Evolutionary conservation across 257 asterid species (phyloP).

Genomic region (Primulina tabacum): DNA sequence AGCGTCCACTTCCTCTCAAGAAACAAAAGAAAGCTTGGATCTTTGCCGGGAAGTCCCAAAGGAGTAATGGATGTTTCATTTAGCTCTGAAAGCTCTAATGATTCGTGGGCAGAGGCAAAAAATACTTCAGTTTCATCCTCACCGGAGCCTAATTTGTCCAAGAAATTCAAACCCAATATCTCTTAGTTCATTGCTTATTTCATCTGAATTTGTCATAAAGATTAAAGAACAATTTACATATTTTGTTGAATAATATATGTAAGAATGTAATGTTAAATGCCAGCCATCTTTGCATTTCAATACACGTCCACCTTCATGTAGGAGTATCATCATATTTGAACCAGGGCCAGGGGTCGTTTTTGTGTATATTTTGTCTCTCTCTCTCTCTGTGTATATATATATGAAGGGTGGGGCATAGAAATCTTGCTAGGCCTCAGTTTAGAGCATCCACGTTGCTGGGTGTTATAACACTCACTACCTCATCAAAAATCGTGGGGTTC

Average conservation of each 20-base stretch:
- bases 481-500: too few species aligned
- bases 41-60: slow-evolving; percentile 66
- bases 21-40: slow-evolving; percentile 53
- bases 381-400: neutral
- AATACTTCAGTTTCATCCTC: slow-evolving; percentile 57
- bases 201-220: neutral
- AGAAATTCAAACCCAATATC: slow-evolving; percentile 42
- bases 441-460: too few species aligned
- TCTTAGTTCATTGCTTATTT: neutral
- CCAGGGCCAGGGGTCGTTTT: slow-evolving; percentile 14
- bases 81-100: slow-evolving; percentile 50
- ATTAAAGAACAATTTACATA: slow-evolving; percentile 21
- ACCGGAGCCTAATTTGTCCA: slow-evolving; percentile 54
- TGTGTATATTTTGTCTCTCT: slow-evolving; percentile 14
- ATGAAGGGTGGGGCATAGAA: neutral
- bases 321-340: slow-evolving; percentile 18
- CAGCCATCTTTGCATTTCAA: slow-evolving; percentile 37
- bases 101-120: slow-evolving; percentile 43
- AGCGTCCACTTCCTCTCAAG: slow-evolving; percentile 28
- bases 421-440: neutral
- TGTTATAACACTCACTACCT: too few species aligned
- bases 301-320: slow-evolving; percentile 29
- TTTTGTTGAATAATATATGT: slow-evolving; percentile 35
- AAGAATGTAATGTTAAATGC: slow-evolving; percentile 26
- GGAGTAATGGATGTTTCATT: slow-evolving; percentile 64